These are phyloP conservation scores for Botrytis medusae DNA, from an alignment of 2,329 filamentous ascomycete genomes.

Conservation along the genomic window DNA sequence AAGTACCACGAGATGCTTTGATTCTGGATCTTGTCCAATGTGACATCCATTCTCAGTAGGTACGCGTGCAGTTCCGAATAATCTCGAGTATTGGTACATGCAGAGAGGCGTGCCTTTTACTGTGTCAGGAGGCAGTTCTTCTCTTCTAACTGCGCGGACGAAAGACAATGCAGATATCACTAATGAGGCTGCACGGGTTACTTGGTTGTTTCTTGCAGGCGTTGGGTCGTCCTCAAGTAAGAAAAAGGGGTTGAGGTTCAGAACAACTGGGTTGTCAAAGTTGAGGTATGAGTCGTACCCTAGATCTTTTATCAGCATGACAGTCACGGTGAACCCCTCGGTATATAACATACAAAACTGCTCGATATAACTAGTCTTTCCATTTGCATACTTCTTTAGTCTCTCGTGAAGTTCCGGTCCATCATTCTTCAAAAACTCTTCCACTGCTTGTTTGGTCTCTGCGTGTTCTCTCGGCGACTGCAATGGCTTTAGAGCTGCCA, in stretches of 20 bases:
- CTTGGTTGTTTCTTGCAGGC: constrained; percentile 92
- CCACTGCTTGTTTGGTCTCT: constrained; percentile 76
- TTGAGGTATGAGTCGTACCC: constrained; percentile 99
- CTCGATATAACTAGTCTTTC: constrained; percentile 94
- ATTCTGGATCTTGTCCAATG: constrained; percentile 90
- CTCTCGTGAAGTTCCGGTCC: constrained; percentile 85
- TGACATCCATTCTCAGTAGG: constrained; percentile 94
- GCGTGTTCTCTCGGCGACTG: constrained; percentile 79
- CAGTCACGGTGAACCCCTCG: not conserved
- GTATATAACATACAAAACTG: constrained; percentile 78
- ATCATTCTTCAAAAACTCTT: constrained; percentile 78
- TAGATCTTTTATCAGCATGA: constrained; percentile 42
- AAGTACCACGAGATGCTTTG: constrained; percentile 89
- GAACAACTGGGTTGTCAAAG: constrained; percentile 94
- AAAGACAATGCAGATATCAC: constrained; percentile 89
- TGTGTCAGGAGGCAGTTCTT: constrained; percentile 88
- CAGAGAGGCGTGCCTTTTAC: constrained; percentile 81
- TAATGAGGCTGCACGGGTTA: constrained; percentile 88
- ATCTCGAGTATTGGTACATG: constrained; percentile 96
- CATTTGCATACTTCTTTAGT: constrained; percentile 84
- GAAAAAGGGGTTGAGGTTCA: constrained; percentile 98
- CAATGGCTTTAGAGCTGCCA: constrained; percentile 75
- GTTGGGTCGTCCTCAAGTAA: constrained; percentile 96
- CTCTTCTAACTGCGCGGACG: constrained; percentile 85
- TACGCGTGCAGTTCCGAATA: constrained; percentile 93